A percentile compares a stretch with the other conserved stretches of the same genome.
Evolutionary conservation across 225 moss, liverwort and hornwort genomes (phyloP).

Genomic region (Marchantia paleacea): DNA sequence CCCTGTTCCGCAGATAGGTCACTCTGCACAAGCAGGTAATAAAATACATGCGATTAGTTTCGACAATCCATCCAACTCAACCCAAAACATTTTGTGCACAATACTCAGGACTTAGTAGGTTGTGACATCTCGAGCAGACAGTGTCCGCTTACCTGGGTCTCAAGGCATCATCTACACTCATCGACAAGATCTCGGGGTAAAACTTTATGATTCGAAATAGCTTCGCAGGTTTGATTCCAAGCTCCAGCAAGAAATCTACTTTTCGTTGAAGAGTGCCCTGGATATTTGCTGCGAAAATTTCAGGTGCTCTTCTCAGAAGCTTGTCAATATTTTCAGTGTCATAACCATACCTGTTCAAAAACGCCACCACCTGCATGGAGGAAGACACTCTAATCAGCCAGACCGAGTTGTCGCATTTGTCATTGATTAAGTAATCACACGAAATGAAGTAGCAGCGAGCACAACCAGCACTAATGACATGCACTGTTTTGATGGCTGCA

Average conservation of each 20-base stretch:
- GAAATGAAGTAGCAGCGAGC: background rate
- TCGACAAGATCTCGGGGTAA: slow-evolving; percentile 81
- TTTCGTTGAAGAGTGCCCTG: slow-evolving; percentile 60
- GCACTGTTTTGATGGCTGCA: too few relatives aligned
- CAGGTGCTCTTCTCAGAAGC: slow-evolving; percentile 77
- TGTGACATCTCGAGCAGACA: too few relatives aligned
- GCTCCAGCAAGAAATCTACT: slow-evolving; percentile 66
- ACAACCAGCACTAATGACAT: background rate
- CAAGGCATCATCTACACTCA: slow-evolving; percentile 76
- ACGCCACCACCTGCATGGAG: slow-evolving; percentile 64
- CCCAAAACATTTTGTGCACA: background rate
- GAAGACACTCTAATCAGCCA: background rate
- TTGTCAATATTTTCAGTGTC: slow-evolving; percentile 57
- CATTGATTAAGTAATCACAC: background rate
- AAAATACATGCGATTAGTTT: background rate
- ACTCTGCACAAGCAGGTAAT: slow-evolving; percentile 53
- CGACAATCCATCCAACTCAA: background rate
- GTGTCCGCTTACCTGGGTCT: slow-evolving; percentile 56
- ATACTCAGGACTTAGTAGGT: too few relatives aligned
- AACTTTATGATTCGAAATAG: slow-evolving; percentile 71
- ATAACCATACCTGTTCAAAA: slow-evolving; percentile 69
- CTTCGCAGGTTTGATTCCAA: slow-evolving; percentile 62
- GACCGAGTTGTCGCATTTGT: background rate
- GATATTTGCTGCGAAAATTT: slow-evolving; percentile 67
- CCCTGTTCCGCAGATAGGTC: slow-evolving; percentile 61